A percentile compares a stretch with the other conserved stretches of the same genome.
Conservation (phyloP, 768 basidiomycete genomes). For the Panus rudis region DNA sequence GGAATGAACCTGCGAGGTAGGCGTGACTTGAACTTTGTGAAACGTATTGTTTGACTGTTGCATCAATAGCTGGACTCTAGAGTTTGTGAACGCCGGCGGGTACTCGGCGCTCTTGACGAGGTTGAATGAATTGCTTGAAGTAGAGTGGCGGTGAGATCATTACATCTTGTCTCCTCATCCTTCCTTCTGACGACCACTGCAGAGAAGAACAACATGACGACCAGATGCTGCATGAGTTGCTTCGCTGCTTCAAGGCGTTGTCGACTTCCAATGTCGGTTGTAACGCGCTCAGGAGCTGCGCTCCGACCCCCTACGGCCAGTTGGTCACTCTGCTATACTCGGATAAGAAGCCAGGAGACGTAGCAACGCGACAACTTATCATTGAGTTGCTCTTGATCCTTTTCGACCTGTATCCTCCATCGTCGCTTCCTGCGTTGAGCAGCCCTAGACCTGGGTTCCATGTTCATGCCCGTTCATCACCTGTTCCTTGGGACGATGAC, state of each 20-base stretch:
- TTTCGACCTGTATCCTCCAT: constrained; percentile 81
- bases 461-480: constrained; percentile 20
- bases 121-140: constrained; percentile 84
- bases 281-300: constrained; percentile 81
- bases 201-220: constrained; percentile 99
- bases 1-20: constrained; percentile 89
- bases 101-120: constrained; percentile 79
- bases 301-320: constrained; percentile 83
- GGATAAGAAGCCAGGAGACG: constrained; percentile 96
- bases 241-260: constrained; percentile 91
- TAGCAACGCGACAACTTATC: constrained; percentile 85
- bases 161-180: background rate
- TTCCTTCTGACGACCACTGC: constrained; percentile 3
- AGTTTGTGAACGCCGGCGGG: constrained; percentile 77
- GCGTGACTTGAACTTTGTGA: constrained; percentile 6
- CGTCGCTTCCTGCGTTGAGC: constrained; percentile 52
- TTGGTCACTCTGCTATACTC: constrained; percentile 84
- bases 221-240: constrained; percentile 82
- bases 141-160: constrained; percentile 90
- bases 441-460: constrained; percentile 20
- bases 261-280: constrained; percentile 87
- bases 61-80: constrained; percentile 73
- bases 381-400: constrained; percentile 80
- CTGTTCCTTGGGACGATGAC: constrained; percentile 48
- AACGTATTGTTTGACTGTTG: background rate